Conservation (phyloP, 192 early-diverging fungal species). For the Rhizophlyctis rosea region DNA sequence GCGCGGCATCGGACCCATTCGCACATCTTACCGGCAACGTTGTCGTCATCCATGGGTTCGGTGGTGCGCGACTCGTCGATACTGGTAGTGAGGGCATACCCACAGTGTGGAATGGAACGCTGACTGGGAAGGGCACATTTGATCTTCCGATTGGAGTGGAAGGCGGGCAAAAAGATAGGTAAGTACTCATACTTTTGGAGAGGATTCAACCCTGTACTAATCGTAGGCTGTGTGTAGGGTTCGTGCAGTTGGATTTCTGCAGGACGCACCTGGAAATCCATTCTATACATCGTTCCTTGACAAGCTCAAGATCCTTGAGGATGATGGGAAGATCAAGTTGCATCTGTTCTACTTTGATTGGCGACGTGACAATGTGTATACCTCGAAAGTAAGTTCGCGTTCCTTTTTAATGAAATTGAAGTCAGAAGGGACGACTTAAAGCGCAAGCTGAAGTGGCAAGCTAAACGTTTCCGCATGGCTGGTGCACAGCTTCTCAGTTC, state of each 20-base stretch:
- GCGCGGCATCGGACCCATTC: constrained; percentile 7
- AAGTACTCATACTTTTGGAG: too few relatives aligned
- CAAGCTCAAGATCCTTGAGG: not conserved
- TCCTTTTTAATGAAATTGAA: too few relatives aligned
- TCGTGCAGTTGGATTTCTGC: not conserved
- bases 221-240: not conserved
- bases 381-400: not conserved
- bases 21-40: not conserved
- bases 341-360: not conserved
- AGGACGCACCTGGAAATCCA: not conserved
- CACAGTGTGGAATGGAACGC: too few relatives aligned
- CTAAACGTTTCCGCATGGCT: too few relatives aligned
- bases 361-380: not conserved
- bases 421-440: too few relatives aligned
- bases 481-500: too few relatives aligned
- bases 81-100: not conserved
- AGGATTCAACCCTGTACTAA: too few relatives aligned
- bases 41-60: constrained; percentile 9
- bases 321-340: not conserved
- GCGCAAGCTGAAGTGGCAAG: too few relatives aligned
- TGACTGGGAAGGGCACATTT: not conserved
- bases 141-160: not conserved
- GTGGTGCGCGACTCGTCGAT: constrained; percentile 2
- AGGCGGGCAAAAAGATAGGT: too few relatives aligned
- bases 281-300: constrained; percentile 1